phyloP scores from a whole-genome alignment of 73 alveolate species.

The Paramecium pentaurelia region DNA sequence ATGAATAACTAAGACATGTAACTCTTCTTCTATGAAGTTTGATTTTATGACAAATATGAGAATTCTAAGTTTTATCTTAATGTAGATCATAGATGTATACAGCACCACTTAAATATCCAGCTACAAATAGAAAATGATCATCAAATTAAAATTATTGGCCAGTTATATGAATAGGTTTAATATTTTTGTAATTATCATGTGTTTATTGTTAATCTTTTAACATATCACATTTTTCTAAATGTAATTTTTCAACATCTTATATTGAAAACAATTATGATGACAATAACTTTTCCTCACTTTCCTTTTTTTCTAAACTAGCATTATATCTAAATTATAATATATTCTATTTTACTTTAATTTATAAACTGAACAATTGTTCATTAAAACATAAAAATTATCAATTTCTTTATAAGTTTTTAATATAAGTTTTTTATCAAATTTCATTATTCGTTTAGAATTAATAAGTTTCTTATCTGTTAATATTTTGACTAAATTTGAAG shows the following conservation, averaged over 20 bases:
- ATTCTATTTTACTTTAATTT: neutral
- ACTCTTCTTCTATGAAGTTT: neutral
- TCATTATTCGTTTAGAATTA: neutral
- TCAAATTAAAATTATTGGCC: neutral
- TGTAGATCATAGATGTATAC: neutral
- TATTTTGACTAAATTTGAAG: neutral
- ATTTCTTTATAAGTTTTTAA: neutral
- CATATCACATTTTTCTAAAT: neutral
- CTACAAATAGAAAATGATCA: neutral
- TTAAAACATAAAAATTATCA: neutral
- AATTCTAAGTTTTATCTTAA: neutral
- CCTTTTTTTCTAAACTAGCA: neutral
- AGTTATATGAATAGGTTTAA: neutral
- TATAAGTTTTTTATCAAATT: neutral
- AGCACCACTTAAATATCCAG: conserved; percentile 22
- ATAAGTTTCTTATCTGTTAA: neutral
- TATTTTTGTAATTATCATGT: neutral
- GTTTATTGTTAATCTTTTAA: neutral
- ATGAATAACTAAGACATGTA: neutral
- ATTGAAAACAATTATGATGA: neutral
- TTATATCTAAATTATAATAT: neutral
- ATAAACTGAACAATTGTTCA: neutral
- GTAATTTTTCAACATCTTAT: neutral
- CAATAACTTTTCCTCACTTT: neutral
- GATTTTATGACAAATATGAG: neutral